A percentile compares a stretch with the other conserved stretches of the same genome.
These are phyloP conservation scores for Solanum corneliomulleri DNA, from an alignment of 257 asterid genomes.

Conservation along the genomic window DNA sequence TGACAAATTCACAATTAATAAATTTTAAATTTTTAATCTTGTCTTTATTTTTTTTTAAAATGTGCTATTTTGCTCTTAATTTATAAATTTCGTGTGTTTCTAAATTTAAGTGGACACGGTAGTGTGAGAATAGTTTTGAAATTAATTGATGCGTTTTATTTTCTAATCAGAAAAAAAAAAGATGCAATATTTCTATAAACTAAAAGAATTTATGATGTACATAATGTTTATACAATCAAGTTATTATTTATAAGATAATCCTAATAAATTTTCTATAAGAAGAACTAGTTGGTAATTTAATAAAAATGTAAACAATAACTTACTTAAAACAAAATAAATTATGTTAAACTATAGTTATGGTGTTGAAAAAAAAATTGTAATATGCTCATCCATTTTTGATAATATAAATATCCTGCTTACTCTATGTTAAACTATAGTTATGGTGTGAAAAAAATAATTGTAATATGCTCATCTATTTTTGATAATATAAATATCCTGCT, in stretches of 20 bases:
- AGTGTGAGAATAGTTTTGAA: too few species aligned
- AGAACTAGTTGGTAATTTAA: too few species aligned
- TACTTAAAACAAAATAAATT: not conserved
- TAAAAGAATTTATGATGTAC: not conserved
- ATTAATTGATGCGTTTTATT: not conserved
- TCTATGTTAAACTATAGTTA: not conserved
- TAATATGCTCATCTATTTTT: too few species aligned
- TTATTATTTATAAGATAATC: not conserved
- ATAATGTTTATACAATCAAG: not conserved
- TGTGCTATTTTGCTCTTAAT: not conserved
- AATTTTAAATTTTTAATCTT: not conserved
- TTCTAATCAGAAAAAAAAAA: not conserved
- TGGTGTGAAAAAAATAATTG: not conserved
- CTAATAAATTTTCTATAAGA: not conserved
- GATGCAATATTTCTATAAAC: not conserved
- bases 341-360: not conserved
- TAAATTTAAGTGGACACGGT: not conserved
- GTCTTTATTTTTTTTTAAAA: not conserved
- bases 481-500: too few species aligned
- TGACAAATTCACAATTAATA: not conserved
- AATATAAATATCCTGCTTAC: too few species aligned
- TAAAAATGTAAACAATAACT: not conserved
- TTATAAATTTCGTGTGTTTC: not conserved
- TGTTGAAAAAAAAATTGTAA: not conserved
- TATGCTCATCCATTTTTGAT: too few species aligned